These are phyloP conservation scores for Trametes cubensis DNA, from an alignment of 768 basidiomycete species.

Conservation along the genomic window DNA sequence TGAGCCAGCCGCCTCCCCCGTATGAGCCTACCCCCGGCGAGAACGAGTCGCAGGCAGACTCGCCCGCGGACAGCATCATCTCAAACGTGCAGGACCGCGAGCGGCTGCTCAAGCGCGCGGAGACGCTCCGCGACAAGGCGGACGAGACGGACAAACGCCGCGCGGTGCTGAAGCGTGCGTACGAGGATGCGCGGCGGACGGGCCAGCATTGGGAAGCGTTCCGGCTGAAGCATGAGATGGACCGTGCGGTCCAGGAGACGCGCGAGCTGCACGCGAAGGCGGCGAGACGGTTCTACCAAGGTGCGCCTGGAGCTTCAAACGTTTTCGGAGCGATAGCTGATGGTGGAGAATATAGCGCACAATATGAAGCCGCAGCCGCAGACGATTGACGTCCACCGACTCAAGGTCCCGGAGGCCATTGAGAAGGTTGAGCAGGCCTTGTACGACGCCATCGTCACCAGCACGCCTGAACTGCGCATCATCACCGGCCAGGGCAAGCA, in stretches of 20 bases:
- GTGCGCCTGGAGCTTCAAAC: too few relatives aligned
- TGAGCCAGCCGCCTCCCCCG: slow-evolving; percentile 7
- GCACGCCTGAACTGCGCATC: slow-evolving; percentile 36
- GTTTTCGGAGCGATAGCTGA: background rate
- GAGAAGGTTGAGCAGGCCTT: slow-evolving; percentile 37
- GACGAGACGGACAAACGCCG: slow-evolving; percentile 32
- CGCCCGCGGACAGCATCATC: slow-evolving; percentile 30
- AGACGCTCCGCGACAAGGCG: slow-evolving; percentile 35
- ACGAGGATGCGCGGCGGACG: slow-evolving; percentile 30
- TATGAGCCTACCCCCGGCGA: slow-evolving; percentile 18
- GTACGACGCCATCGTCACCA: slow-evolving; percentile 34
- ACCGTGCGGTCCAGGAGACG: slow-evolving; percentile 34
- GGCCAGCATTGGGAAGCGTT: slow-evolving; percentile 32
- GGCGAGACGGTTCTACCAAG: slow-evolving; percentile 38
- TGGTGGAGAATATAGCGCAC: slow-evolving; percentile 31
- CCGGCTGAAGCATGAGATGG: slow-evolving; percentile 34
- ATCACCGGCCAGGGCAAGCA: slow-evolving; percentile 40
- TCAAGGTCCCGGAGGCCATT: slow-evolving; percentile 37
- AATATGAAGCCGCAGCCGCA: slow-evolving; percentile 34
- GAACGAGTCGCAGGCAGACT: background rate
- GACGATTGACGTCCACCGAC: slow-evolving; percentile 40
- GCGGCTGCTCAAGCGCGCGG: slow-evolving; percentile 30
- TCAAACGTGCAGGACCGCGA: slow-evolving; percentile 25
- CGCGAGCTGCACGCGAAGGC: slow-evolving; percentile 37
- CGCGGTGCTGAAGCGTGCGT: slow-evolving; percentile 26